phyloP scores from a whole-genome alignment of 179 eudicot genomes.

The Beta macrorhiza region DNA sequence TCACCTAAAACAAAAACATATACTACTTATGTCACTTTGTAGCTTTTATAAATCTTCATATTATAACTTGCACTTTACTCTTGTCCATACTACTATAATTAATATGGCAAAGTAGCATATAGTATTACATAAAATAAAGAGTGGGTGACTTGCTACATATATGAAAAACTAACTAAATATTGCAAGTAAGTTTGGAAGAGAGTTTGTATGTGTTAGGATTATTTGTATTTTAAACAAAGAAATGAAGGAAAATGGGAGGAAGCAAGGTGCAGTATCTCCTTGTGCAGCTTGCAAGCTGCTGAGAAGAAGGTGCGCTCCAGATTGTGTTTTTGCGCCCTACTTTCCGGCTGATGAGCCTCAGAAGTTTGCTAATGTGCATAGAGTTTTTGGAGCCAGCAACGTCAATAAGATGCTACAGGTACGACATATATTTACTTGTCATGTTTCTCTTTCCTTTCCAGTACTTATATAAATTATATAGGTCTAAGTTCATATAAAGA shows the following conservation, averaged over 20 bases:
- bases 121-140: not conserved
- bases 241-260: slow-evolving; percentile 42
- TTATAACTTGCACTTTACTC: slow-evolving; percentile 35
- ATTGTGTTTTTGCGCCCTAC: slow-evolving; percentile 16
- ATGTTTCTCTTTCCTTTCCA: not conserved
- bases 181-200: not conserved
- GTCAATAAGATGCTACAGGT: slow-evolving; percentile 49
- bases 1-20: slow-evolving; percentile 1
- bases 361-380: slow-evolving; percentile 20
- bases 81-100: slow-evolving; percentile 26
- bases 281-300: slow-evolving; percentile 31
- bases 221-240: not conserved
- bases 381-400: slow-evolving; percentile 31
- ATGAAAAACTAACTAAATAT: not conserved
- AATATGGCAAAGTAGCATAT: slow-evolving; percentile 5
- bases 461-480: not conserved
- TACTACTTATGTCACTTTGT: not conserved
- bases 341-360: slow-evolving; percentile 16
- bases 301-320: slow-evolving; percentile 9
- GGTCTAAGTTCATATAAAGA: too few species aligned
- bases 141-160: not conserved
- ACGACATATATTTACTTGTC: not conserved
- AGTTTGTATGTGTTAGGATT: too few species aligned
- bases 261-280: slow-evolving; percentile 42
- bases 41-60: slow-evolving; percentile 14